phyloP scores from a whole-genome alignment of 345 rosid species.

The Gossypium ekmanianum region DNA sequence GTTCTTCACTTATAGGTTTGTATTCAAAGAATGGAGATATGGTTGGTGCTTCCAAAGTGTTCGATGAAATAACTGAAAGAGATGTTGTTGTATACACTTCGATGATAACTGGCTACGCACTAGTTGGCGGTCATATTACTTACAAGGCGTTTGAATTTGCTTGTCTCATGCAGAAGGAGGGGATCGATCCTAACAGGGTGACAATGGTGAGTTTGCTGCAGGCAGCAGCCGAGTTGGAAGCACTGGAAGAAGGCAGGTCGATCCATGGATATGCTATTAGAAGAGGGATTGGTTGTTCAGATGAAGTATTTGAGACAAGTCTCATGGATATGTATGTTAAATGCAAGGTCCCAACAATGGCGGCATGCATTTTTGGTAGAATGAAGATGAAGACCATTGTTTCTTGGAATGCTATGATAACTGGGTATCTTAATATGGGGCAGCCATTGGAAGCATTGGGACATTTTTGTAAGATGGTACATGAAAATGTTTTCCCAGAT shows the following conservation, averaged over 20 bases:
- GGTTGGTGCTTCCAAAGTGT: slow-evolving; percentile 27
- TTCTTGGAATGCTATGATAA: slow-evolving; percentile 36
- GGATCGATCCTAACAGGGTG: slow-evolving; percentile 30
- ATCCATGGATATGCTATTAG: slow-evolving; percentile 38
- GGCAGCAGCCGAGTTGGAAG: slow-evolving; percentile 26
- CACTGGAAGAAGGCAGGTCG: slow-evolving; percentile 25
- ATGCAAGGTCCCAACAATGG: slow-evolving; percentile 21
- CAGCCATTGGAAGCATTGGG: slow-evolving; percentile 28
- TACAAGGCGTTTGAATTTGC: slow-evolving; percentile 26
- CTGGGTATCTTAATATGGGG: slow-evolving; percentile 25
- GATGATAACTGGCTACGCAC: slow-evolving; percentile 25
- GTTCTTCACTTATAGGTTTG: slow-evolving; percentile 27
- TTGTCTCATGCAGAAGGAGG: slow-evolving; percentile 24
- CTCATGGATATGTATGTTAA: slow-evolving; percentile 38
- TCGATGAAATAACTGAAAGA: slow-evolving; percentile 29
- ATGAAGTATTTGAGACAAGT: slow-evolving; percentile 34
- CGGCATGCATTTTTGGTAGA: slow-evolving; percentile 18
- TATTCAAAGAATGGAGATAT: slow-evolving; percentile 22
- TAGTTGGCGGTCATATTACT: slow-evolving; percentile 13
- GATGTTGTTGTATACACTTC: slow-evolving; percentile 35
- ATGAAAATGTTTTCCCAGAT: slow-evolving; percentile 24
- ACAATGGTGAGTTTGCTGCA: slow-evolving; percentile 34
- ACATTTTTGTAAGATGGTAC: slow-evolving; percentile 20
- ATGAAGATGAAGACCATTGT: slow-evolving; percentile 21
- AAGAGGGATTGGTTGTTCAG: slow-evolving; percentile 30